A percentile compares a stretch with the other conserved stretches of the same genome.
These are phyloP conservation scores for Ilex asprella DNA, from an alignment of 257 asterid genomes.

Conservation along the genomic window DNA sequence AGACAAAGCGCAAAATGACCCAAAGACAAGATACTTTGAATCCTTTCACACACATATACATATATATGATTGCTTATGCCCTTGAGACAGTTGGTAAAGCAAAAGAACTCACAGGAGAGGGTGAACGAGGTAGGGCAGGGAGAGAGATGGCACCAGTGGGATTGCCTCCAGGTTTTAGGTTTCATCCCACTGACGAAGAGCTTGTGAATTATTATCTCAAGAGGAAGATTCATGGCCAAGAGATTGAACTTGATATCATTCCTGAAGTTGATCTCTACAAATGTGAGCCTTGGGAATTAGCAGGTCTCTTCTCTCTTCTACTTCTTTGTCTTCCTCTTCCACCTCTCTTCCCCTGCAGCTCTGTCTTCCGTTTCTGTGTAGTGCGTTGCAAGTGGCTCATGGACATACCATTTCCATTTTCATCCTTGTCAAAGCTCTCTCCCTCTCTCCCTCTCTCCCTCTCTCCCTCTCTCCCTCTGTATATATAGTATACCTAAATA, in stretches of 20 bases:
- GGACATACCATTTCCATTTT: not conserved
- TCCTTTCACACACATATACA: constrained; percentile 19
- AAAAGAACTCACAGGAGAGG: not conserved
- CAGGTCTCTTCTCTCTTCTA: constrained; percentile 37
- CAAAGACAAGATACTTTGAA: constrained; percentile 95
- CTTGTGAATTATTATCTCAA: constrained; percentile 89
- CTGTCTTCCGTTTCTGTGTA: no score
- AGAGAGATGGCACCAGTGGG: constrained; percentile 79
- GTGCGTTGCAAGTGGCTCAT: not conserved
- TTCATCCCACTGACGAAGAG: constrained; percentile 96
- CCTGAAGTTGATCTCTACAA: constrained; percentile 98
- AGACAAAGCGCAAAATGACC: constrained; percentile 54
- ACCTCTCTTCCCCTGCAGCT: not conserved
- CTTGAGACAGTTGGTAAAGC: not conserved
- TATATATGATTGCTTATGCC: not conserved
- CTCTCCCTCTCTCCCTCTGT: no score
- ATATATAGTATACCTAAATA: no score
- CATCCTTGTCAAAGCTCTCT: not conserved
- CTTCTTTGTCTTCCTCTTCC: not conserved
- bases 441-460: not conserved
- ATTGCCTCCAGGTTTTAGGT: constrained; percentile 91
- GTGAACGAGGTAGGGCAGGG: not conserved
- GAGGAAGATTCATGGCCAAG: constrained; percentile 74
- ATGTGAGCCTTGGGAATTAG: constrained; percentile 96
- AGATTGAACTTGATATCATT: constrained; percentile 85